These are phyloP conservation scores for Chlorociboria aeruginascens DNA, from an alignment of 495 filamentous ascomycete species.

Conservation along the genomic window DNA sequence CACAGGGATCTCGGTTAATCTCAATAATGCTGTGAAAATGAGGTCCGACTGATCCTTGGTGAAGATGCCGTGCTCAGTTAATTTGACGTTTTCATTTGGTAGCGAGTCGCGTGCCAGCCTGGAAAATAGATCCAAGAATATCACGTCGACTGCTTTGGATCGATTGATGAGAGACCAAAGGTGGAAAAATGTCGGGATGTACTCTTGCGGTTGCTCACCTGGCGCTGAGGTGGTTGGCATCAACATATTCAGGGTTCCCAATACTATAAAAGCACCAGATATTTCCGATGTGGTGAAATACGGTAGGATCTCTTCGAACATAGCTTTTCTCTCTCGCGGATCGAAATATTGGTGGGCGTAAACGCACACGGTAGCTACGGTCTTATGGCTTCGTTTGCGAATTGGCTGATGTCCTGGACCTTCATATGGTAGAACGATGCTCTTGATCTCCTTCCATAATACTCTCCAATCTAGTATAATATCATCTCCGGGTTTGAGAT, in stretches of 20 bases:
- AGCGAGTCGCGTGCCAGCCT: slow-evolving; percentile 76
- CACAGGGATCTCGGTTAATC: slow-evolving; percentile 90
- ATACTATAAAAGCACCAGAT: slow-evolving; percentile 78
- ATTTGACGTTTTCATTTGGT: slow-evolving; percentile 59
- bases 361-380: slow-evolving; percentile 72
- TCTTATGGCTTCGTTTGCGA: slow-evolving; percentile 33
- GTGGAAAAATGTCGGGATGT: slow-evolving; percentile 86
- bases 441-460: slow-evolving; percentile 82
- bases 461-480: slow-evolving; percentile 86
- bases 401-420: slow-evolving; percentile 38
- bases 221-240: slow-evolving; percentile 74
- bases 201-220: slow-evolving; percentile 65
- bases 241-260: slow-evolving; percentile 72
- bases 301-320: slow-evolving; percentile 92
- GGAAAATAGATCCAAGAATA: slow-evolving; percentile 82
- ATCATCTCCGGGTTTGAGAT: slow-evolving; percentile 79
- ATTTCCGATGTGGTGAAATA: slow-evolving; percentile 90
- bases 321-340: slow-evolving; percentile 67
- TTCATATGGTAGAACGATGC: slow-evolving; percentile 76
- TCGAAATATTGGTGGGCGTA: slow-evolving; percentile 91
- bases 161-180: slow-evolving; percentile 88
- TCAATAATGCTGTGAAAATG: slow-evolving; percentile 83
- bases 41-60: slow-evolving; percentile 84
- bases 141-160: slow-evolving; percentile 76
- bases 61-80: slow-evolving; percentile 81